These are phyloP conservation scores for Anthracocystis walkeri DNA, from an alignment of 1,284 basidiomycete genomes.

Conservation along the genomic window DNA sequence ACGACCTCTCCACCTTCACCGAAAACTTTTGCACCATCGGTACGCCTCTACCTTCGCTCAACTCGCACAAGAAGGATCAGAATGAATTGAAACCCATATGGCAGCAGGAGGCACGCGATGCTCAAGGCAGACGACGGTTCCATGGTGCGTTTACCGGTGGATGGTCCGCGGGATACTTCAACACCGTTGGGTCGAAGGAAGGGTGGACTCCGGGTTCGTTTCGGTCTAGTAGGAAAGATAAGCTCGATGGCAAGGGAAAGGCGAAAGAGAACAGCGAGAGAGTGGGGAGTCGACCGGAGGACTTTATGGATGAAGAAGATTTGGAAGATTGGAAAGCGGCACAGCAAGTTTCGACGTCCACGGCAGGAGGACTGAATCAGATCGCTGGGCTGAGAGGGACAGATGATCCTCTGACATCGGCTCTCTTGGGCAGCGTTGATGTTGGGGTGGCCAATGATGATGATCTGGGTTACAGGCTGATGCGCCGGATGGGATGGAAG, in stretches of 20 bases:
- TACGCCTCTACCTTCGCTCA: constrained; percentile 88
- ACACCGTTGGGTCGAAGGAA: constrained; percentile 94
- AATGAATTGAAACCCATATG: constrained; percentile 95
- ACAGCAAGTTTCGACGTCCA: constrained; percentile 73
- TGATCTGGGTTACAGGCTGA: constrained; percentile 72
- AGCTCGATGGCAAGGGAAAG: constrained; percentile 6
- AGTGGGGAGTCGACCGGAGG: constrained; percentile 77
- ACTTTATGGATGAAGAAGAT: constrained; percentile 99
- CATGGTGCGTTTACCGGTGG: constrained; percentile 99
- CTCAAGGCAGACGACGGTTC: constrained; percentile 88
- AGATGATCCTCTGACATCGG: neutral
- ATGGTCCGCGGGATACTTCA: constrained; percentile 97
- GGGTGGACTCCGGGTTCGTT: constrained; percentile 95
- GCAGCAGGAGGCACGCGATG: constrained; percentile 97
- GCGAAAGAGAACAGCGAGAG: constrained; percentile 57
- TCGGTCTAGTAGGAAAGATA: constrained; percentile 70
- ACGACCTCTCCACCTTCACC: constrained; percentile 79
- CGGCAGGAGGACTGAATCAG: constrained; percentile 10
- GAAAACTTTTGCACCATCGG: constrained; percentile 94
- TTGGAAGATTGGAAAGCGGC: constrained; percentile 82
- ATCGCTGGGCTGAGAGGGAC: constrained; percentile 14
- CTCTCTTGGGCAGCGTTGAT: neutral
- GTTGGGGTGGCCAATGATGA: neutral
- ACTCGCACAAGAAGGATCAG: constrained; percentile 83
- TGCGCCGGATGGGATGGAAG: constrained; percentile 96